Evolutionary conservation across 2,329 filamentous ascomycete species (phyloP), one percentile per base, ranked within the genome.

Genomic region (Aspergillus calidoustus): DNA sequence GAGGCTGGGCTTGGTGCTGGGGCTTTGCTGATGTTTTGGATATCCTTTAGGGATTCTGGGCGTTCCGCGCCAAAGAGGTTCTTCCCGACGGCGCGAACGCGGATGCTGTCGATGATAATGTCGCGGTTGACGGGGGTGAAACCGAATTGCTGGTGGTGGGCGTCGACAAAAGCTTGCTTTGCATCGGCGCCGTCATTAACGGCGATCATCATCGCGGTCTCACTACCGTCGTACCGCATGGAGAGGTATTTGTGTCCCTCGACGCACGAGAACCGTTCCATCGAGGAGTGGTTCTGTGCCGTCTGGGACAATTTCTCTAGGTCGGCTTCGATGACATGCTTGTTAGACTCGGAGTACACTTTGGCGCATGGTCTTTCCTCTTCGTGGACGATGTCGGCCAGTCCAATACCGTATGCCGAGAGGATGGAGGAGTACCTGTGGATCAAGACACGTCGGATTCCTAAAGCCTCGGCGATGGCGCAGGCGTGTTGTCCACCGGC

Each of bases 401-500:
- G 80, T 0, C 93, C 92, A 89, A 97, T 94, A 17, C 93, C 93
- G 67, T 97, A 97, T 0, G 93, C 93, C 0, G 93, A 97, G 0
- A 97, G 82, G 0, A 97, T 91, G 0, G 93, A 97, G 0, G 93
- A 96, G 73, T 97, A 97, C 60, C 91, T 84, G 75, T 97, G 93
- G 2, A 97, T 85, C 9, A 97, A 82, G 34, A 96, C 94, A 73
- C 96, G 92, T 23, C 85, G 87, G 66, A 97, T 93, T 0, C 92
- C 92, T 1, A 97, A 81, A 2, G 91, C 91, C 70, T 92, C 88
- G 2, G 93, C 93, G 64, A 97, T 96, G 1, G 93, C 92, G 22
- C 96, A 92, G 1, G 93, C 93, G 69, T 97, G 93, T 74, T 97
- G 93, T 0, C 93, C 93, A 51, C 93, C 93, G 0, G 93, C 93